These are phyloP conservation scores for Pistacia vera DNA, from an alignment of 345 rosid genomes.

Conservation along the genomic window DNA sequence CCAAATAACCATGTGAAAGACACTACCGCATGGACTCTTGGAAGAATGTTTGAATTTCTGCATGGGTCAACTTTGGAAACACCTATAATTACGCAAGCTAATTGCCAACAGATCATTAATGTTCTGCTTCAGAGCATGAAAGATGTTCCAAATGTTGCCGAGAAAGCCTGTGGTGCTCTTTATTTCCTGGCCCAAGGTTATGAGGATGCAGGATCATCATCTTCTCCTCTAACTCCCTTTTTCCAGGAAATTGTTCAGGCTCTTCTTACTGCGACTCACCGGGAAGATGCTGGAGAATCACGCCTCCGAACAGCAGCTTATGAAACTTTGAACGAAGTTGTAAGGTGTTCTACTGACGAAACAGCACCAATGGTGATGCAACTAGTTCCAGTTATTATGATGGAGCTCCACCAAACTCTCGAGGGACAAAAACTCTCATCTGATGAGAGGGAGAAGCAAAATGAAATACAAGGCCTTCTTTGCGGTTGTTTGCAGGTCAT, in stretches of 20 bases:
- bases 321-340: constrained; percentile 72
- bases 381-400: constrained; percentile 36
- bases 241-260: constrained; percentile 50
- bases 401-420: constrained; percentile 42
- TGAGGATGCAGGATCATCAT: constrained; percentile 51
- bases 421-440: constrained; percentile 35
- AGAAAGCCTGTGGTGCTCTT: constrained; percentile 77
- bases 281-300: constrained; percentile 72
- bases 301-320: constrained; percentile 77
- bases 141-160: constrained; percentile 73
- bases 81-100: constrained; percentile 61
- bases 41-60: constrained; percentile 76
- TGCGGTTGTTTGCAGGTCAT: constrained; percentile 51
- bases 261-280: constrained; percentile 39
- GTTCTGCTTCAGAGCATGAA: constrained; percentile 74
- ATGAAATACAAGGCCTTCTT: constrained; percentile 47
- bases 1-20: constrained; percentile 56
- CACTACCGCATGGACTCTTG: constrained; percentile 70
- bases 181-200: constrained; percentile 75
- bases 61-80: constrained; percentile 68
- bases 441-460: constrained; percentile 41
- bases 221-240: constrained; percentile 37
- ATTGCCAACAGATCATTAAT: constrained; percentile 79
- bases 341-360: constrained; percentile 60
- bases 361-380: constrained; percentile 41